Conservation (phyloP, 1,284 basidiomycete genomes). For the Phylloporus sp. region DNA sequence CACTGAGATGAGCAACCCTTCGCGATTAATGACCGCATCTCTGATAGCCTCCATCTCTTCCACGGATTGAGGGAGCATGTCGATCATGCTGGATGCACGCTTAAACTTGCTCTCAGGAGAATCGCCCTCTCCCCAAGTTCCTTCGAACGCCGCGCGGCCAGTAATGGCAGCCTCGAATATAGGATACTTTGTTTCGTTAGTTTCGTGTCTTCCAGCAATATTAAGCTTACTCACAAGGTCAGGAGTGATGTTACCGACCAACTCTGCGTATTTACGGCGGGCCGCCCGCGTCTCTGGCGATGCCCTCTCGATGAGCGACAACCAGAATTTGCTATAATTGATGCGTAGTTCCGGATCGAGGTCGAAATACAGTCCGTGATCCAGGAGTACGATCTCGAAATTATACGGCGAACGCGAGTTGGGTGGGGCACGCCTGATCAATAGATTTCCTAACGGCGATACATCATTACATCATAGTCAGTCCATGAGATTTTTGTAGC, state of each 20-base stretch:
- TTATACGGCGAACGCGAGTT: conserved; percentile 83
- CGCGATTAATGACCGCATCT: conserved; percentile 77
- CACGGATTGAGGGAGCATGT: conserved; percentile 66
- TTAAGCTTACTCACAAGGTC: conserved; percentile 64
- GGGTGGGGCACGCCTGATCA: conserved; percentile 78
- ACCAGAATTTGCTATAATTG: conserved; percentile 84
- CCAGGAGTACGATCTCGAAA: conserved; percentile 92
- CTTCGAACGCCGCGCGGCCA: conserved; percentile 68
- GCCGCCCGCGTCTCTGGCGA: conserved; percentile 66
- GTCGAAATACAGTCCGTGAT: conserved; percentile 94
- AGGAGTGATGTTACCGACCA: conserved; percentile 89
- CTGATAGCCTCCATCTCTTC: conserved; percentile 81
- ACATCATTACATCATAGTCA: conserved; percentile 2
- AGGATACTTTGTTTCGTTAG: conserved; percentile 59
- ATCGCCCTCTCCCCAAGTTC: conserved; percentile 50
- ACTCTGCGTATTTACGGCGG: conserved; percentile 81
- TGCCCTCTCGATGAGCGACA: conserved; percentile 79
- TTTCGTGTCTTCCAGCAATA: conserved; percentile 2
- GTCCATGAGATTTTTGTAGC: not conserved
- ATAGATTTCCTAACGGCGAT: conserved; percentile 73
- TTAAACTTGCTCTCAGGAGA: conserved; percentile 43
- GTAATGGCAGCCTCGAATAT: conserved; percentile 87
- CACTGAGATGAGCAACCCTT: conserved; percentile 82
- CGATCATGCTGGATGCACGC: conserved; percentile 76
- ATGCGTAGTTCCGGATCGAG: conserved; percentile 77